These are phyloP conservation scores for Tubosaeta sp. DNA, from an alignment of 768 basidiomycete genomes.

Conservation along the genomic window DNA sequence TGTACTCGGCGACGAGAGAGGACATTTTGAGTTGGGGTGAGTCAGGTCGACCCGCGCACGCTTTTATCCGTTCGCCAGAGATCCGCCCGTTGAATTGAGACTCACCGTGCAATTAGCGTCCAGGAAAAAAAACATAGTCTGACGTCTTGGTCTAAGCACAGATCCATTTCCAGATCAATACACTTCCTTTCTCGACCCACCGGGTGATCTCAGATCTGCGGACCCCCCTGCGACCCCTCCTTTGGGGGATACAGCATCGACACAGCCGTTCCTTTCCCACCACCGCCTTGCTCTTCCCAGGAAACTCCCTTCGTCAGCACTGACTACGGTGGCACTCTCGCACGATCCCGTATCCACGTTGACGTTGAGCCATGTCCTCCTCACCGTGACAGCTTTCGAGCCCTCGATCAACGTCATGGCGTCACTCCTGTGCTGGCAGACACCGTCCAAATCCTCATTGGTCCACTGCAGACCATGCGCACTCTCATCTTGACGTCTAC, in stretches of 20 bases:
- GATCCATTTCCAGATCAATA: conserved; percentile 12
- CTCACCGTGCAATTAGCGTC: background rate
- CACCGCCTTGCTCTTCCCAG: too few relatives aligned
- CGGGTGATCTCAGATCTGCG: background rate
- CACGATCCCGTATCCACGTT: too few relatives aligned
- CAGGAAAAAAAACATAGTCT: conserved; percentile 10
- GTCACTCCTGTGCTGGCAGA: too few relatives aligned
- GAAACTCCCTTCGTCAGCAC: too few relatives aligned
- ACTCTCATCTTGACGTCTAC: too few relatives aligned
- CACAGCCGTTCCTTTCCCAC: background rate
- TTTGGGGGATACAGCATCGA: background rate
- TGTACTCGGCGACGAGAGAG: conserved; percentile 49
- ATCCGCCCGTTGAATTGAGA: conserved; percentile 17
- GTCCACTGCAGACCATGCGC: too few relatives aligned
- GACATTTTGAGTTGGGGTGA: conserved; percentile 7
- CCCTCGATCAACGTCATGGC: background rate
- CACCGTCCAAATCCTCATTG: too few relatives aligned
- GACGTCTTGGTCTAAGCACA: conserved; percentile 13
- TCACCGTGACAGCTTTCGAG: too few relatives aligned
- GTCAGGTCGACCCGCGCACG: background rate
- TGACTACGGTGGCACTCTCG: background rate
- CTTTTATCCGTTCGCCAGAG: conserved; percentile 8
- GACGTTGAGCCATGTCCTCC: too few relatives aligned
- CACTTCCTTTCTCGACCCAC: background rate
- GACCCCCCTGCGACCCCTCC: background rate